Base-by-base conservation (phyloP, 1,284 basidiomycete species). In the Tremellales sp. region DNA sequence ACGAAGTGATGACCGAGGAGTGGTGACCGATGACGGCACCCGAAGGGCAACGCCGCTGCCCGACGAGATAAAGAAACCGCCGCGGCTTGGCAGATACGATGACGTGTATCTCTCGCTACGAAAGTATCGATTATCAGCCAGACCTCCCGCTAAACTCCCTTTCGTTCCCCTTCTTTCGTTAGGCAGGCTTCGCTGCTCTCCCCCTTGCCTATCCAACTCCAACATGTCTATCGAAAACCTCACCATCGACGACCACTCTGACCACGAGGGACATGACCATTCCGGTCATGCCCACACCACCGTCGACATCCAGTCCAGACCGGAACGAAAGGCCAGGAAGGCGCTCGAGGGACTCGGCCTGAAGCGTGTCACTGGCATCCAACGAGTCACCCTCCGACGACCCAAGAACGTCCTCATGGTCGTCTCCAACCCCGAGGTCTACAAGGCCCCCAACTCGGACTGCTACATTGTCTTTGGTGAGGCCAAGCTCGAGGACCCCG, bases 391-490 rank as follows among this genome's bases (percentile, higher is more conserved):
- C 54, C 81, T 98, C 70, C 80, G 91, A 70, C 81, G 92, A 72
- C 87, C 92, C 47, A 94, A 94, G 77, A 94, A 94, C 71, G 89
- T 92, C 57, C 82, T 98, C 53, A 88, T 97, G 72, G 93, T 97
- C 55, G 82, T 98, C 63, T 82, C 88, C 53, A 79, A 86, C 50
- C 94, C 95, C 44, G 94, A 98, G 61, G 94, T 98, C 45, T 98
- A 90, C 85, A 97, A 97, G 79, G 92, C 91, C 43, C 84, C 87
- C 43, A 89, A 88, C 76, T 92, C 89, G 66, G 95, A 98, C 75
- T 90, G 87, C 75, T 97, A 98, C 81, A 91, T 98, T 71, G 91
- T 98, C 57, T 98, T 97, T 64, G 94, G 94, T 61, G 94, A 98
- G 79, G 92, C 91, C 60, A 95, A 93, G 85, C 82, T 89, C 60